Base-by-base conservation (phyloP, 306 rosid species). In the Lathyrus tuberosus region DNA sequence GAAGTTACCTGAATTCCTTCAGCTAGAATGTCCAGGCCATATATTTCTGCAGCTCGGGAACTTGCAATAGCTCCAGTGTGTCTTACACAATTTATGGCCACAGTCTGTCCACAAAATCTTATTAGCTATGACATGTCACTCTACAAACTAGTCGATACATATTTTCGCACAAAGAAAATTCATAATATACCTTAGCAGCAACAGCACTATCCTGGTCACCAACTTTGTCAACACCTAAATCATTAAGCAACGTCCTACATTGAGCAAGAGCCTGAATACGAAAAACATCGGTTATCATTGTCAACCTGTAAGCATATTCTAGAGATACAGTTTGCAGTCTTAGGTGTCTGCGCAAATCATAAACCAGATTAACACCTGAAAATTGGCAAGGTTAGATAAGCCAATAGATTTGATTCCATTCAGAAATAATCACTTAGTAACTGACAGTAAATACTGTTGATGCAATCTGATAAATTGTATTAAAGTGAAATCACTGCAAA, bases 21-120 rank as follows among this genome's bases (percentile, higher is more conserved):
- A 3, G 71, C 76, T 70, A 92, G 92, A 77, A 89, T 63, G 69
- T 83, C 79, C 38, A 92, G 91, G 61, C 96, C 96, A 74, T 92
- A 92, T 57, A 87, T 76, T 40, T 61, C 69, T 70, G 95, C 95
- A 70, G 98, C 96, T 80, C 86, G 86, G 71, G 84, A 82, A 82
- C 98, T 89, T 69, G 96, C 96, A 85, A 92, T 79, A 58, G 92
- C 96, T 69, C 87, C 96, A 1, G 26, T 24, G 24, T 88, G 87
- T 81, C 85, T 82, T 80, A 14, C 11, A 58, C 88, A 71, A 48
- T 77, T 71, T 69, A 75, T 68, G 33, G 89, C 87, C 76, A 86
- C 93, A 81, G 79, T 77, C 98, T 92, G 83, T 53, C 64, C 56
- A 74, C 53, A 87, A 68, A 33, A 62, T 52, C 66, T 49, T 3